A percentile compares a stretch with the other conserved stretches of the same genome.
These are phyloP conservation scores for Stephania yunnanensis DNA, from an alignment of 164 flowering plant species.

Conservation along the genomic window DNA sequence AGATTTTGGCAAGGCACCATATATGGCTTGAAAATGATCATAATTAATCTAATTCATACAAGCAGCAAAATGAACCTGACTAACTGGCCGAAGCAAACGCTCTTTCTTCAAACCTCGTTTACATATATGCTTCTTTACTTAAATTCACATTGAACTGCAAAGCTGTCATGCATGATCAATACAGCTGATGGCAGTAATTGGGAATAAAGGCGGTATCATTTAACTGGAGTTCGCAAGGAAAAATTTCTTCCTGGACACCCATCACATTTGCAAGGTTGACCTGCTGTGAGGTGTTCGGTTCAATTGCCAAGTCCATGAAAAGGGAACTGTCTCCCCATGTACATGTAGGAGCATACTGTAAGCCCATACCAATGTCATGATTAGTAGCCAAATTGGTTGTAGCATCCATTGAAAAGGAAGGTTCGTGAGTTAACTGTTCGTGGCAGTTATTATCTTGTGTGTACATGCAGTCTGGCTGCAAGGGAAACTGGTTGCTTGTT, in stretches of 20 bases:
- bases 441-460: conserved; percentile 4
- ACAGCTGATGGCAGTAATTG: background rate
- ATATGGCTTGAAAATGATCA: background rate
- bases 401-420: conserved; percentile 9
- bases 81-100: background rate
- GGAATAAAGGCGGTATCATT: background rate
- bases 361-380: conserved; percentile 11
- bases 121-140: no score
- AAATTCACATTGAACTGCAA: background rate
- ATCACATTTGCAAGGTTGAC: conserved; percentile 7
- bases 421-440: conserved; percentile 8
- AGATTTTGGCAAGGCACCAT: background rate
- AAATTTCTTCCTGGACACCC: conserved; percentile 14
- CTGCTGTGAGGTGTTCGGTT: conserved; percentile 10
- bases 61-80: background rate
- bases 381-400: conserved; percentile 8
- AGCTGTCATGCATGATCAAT: background rate
- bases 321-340: conserved; percentile 18
- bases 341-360: conserved; percentile 12
- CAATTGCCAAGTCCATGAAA: conserved; percentile 7
- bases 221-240: conserved; percentile 2
- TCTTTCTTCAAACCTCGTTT: background rate
- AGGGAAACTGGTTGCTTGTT: conserved; percentile 5
- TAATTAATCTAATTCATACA: background rate
- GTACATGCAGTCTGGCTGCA: conserved; percentile 18